Base-by-base conservation (phyloP, 2,329 filamentous ascomycete species). In the Plenodomus lindquistii region DNA sequence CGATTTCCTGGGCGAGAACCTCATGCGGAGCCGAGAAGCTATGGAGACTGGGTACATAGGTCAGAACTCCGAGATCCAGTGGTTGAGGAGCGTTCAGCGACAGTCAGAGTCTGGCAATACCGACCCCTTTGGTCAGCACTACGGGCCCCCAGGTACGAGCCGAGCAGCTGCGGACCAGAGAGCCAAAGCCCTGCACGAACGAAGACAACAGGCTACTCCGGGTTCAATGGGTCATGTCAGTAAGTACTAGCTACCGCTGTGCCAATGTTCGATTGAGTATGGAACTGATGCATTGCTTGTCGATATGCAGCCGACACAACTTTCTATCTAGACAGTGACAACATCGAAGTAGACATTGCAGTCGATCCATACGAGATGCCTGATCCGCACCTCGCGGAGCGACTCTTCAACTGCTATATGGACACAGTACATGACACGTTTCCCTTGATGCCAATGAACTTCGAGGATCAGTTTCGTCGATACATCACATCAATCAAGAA, bases 251-350 rank as follows among this genome's bases (percentile, higher is more conserved):
- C 11, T n/a, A n/a, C n/a, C 27, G 4, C 15, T 31, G 27, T 31
- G 6, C 9, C 9, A 31, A 8, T 8, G 4, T 31, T 4, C 6
- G 27, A 8, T 15, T n/a, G n/a, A n/a, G n/a, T n/a, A n/a, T n/a
- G n/a, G n/a, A n/a, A 31, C 27, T 31, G 15, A 31, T 8, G 11
- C 27, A 31, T 15, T 8, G 6, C 27, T 13, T 31, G 9, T 31
- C 4, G 10, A 24, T 24, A 24, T 24, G 63, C 66, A 37, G 66
- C 63, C 6, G 60, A 64, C 19, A 52, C 60, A 1, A 62, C 59
- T 1, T 70, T 68, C 34, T 76, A 75, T 44, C 55, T 72, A 20
- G 70, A 73, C 34, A 64, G 63, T 13, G 55, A 71, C 9, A 55
- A 54, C 24, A 49, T 66, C 6, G 53, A 65, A 6, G 41, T 72